Evolutionary conservation across 331 rosid genomes (phyloP).

Genomic region (Erythrophleum ivorense): DNA sequence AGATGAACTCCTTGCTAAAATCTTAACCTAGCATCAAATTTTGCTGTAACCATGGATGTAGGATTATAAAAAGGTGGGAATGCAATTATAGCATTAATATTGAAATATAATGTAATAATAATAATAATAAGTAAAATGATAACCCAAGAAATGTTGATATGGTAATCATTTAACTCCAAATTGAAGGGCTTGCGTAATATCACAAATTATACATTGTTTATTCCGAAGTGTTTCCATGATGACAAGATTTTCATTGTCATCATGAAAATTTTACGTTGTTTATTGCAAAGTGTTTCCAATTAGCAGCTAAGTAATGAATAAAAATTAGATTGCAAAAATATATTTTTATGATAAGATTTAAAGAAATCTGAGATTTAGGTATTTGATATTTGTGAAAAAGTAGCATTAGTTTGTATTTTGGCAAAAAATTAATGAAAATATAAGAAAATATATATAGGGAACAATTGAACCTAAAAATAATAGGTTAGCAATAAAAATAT

Average conservation of each 20-base stretch:
- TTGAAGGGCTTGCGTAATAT: neutral
- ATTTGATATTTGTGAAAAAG: neutral
- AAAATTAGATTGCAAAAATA: neutral
- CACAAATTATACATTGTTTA: neutral
- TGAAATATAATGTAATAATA: neutral
- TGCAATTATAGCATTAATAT: neutral
- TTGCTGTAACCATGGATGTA: neutral
- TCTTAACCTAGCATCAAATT: neutral
- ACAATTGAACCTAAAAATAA: neutral
- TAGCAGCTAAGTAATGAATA: neutral
- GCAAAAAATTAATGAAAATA: neutral
- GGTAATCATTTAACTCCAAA: neutral
- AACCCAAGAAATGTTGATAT: neutral
- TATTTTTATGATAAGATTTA: neutral
- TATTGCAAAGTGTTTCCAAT: neutral
- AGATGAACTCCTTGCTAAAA: neutral
- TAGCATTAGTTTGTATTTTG: neutral
- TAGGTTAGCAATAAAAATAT: neutral
- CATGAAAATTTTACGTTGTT: neutral
- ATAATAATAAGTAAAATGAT: neutral
- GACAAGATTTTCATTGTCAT: no score
- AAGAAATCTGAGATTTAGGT: neutral
- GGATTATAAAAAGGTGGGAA: neutral
- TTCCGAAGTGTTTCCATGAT: neutral
- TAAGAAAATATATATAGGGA: neutral